Evolutionary conservation across 1,284 basidiomycete species (phyloP), one percentile per base, ranked within the genome.

Genomic region (Pyrrhoderma lamaoense): DNA sequence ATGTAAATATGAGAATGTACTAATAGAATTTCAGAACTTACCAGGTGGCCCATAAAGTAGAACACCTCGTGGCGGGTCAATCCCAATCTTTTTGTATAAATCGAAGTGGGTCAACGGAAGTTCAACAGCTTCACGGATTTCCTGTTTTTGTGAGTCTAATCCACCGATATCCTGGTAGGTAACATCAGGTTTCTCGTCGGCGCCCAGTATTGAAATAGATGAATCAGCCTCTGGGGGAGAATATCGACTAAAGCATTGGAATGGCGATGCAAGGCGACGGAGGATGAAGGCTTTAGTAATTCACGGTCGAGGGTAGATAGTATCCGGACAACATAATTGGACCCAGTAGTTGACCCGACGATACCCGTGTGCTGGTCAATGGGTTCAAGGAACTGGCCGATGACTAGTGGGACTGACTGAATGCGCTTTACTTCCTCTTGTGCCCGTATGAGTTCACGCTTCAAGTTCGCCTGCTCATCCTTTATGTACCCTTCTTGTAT

Each of bases 391-490:
- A 99, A 99, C 67, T 99, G 96, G 47, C 96, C 96, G 61, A 99
- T 99, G 62, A 99, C 96, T n/a, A 99, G 83, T 0, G 96, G 96
- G 2, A 99, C 96, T 45, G 91, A 93, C 72, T 99, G 94, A 65
- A 99, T 99, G 52, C 96, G 88, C 72, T 98, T 98, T 61, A 99
- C 96, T 73, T 99, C 96, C 69, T 99, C 96, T 64, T 99, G 95
- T 0, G 96, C 96, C 55, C 96, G 89, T 58, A 99, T 89, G 53
- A 99, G 85, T 70, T 99, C 96, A 53, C 95, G 85, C 67, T 98
- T 96, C 54, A 99, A 79, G 67, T 98, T 99, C 22, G 91, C 89
- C 64, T 98, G 95, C 69, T 99, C 96, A 62, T 99, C 96, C 65
- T 99, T 97, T 69, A 99, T 97, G 67, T 99, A 99, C 67, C 90